Conservation (phyloP, 2,329 filamentous ascomycete species). For the Amesomyces nigricolor region DNA sequence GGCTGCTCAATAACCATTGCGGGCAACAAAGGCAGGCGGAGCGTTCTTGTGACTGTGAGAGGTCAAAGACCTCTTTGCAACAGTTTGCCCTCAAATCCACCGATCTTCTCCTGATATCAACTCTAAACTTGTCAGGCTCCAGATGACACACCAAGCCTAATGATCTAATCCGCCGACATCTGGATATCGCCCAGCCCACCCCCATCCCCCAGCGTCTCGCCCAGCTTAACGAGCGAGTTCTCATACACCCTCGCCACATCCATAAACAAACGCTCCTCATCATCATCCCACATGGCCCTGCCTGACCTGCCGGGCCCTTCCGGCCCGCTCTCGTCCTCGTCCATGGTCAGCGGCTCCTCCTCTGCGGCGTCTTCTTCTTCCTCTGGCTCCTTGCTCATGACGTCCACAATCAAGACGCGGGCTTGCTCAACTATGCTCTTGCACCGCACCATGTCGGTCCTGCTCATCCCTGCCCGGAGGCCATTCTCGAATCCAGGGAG, state of each 20-base stretch:
- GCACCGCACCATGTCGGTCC: slow-evolving; percentile 81
- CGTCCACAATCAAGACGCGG: slow-evolving; percentile 63
- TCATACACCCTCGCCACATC: slow-evolving; percentile 74
- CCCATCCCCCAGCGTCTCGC: slow-evolving; percentile 52
- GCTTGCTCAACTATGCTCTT: slow-evolving; percentile 75
- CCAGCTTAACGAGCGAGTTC: slow-evolving; percentile 68
- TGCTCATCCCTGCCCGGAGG: slow-evolving; percentile 60
- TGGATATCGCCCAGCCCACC: slow-evolving; percentile 8
- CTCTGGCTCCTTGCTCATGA: slow-evolving; percentile 51
- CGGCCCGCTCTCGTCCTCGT: slow-evolving; percentile 33
- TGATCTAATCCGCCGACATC: slow-evolving; percentile 12
- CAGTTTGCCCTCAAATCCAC: too few species aligned
- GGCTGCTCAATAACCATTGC: too few species aligned
- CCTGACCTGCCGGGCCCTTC: slow-evolving; percentile 6
- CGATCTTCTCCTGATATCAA: too few species aligned
- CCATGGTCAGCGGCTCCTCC: background rate
- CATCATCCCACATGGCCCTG: slow-evolving; percentile 29
- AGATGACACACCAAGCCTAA: background rate
- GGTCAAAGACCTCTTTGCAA: too few species aligned
- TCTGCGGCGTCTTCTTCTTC: slow-evolving; percentile 35
- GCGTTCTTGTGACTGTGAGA: too few species aligned
- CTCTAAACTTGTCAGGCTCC: too few species aligned
- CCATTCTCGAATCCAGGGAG: slow-evolving; percentile 66
- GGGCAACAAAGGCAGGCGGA: too few species aligned
- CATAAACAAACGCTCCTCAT: slow-evolving; percentile 50